Percentiles rank a stretch among this genome's conserved stretches.
Conservation (phyloP, 1,284 basidiomycete genomes). For the Hypsizygus ulmarius region DNA sequence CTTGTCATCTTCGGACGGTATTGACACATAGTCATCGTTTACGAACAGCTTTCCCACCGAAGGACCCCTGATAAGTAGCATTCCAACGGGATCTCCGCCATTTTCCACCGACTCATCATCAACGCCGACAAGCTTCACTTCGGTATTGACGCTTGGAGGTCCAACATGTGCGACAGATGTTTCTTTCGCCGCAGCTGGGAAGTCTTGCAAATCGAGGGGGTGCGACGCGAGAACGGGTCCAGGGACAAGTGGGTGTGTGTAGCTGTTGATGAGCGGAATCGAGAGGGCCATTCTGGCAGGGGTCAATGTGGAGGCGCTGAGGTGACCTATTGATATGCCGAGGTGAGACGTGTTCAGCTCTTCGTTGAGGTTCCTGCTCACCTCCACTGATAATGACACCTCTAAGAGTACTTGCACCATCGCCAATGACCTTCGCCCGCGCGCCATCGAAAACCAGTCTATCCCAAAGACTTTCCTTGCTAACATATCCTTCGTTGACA, state of each 20-base stretch:
- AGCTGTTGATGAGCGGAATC: conserved; percentile 62
- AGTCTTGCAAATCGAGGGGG: conserved; percentile 71
- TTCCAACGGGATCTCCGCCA: conserved; percentile 56
- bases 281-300: conserved; percentile 68
- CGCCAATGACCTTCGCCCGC: conserved; percentile 56
- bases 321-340: conserved; percentile 28
- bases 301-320: conserved; percentile 41
- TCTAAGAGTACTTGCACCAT: conserved; percentile 55
- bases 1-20: conserved; percentile 37
- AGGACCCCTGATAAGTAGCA: conserved; percentile 47
- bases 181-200: conserved; percentile 37
- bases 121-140: conserved; percentile 64
- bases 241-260: conserved; percentile 57
- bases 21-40: conserved; percentile 39
- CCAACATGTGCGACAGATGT: conserved; percentile 56
- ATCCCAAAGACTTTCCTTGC: conserved; percentile 77
- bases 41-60: conserved; percentile 52
- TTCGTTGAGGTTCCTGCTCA: conserved; percentile 28
- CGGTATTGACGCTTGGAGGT: conserved; percentile 71
- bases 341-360: background rate
- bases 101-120: conserved; percentile 60
- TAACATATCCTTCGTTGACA: conserved; percentile 65
- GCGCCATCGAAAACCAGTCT: conserved; percentile 68
- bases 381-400: conserved; percentile 65
- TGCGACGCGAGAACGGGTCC: conserved; percentile 74